Conservation (phyloP, 2,329 filamentous ascomycete genomes). For the Ophiocordyceps camponoti-rufipedis region DNA sequence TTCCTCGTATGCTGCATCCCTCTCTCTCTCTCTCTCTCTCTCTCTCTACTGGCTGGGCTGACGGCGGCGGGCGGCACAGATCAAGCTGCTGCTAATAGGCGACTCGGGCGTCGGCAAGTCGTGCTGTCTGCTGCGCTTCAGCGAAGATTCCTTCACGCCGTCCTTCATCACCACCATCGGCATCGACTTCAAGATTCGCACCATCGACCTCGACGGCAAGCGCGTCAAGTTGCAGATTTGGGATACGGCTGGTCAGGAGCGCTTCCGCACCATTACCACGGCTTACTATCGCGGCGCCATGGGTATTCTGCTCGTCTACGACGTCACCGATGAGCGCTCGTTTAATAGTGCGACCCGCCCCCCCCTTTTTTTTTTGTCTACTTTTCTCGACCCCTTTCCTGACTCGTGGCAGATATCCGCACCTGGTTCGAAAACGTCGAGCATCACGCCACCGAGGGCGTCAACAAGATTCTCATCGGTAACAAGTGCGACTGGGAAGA, state of each 20-base stretch:
- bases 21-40: background rate
- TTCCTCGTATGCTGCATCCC: constrained; percentile 55
- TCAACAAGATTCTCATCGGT: constrained; percentile 98
- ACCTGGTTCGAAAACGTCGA: constrained; percentile 99
- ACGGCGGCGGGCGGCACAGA: constrained; percentile 32
- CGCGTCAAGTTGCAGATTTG: constrained; percentile 98
- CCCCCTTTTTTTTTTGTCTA: background rate
- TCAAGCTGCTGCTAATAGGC: constrained; percentile 91
- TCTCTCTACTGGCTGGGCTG: background rate
- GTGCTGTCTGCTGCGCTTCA: constrained; percentile 90
- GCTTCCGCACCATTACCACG: constrained; percentile 96
- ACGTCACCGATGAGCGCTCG: constrained; percentile 90
- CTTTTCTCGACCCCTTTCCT: background rate
- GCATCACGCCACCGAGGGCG: constrained; percentile 93
- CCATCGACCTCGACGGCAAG: constrained; percentile 97
- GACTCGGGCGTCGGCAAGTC: constrained; percentile 96
- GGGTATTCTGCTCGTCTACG: constrained; percentile 94
- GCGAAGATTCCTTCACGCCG: constrained; percentile 91
- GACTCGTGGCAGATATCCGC: constrained; percentile 56
- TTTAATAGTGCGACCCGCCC: constrained; percentile 60
- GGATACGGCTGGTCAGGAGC: constrained; percentile 96
- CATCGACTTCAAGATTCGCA: constrained; percentile 99
- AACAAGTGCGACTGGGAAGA: constrained; percentile 99
- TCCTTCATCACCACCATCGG: constrained; percentile 98
- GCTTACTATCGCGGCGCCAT: constrained; percentile 97